Conservation (phyloP, 129 eudicot species). For the Flaveria linearis region DNA sequence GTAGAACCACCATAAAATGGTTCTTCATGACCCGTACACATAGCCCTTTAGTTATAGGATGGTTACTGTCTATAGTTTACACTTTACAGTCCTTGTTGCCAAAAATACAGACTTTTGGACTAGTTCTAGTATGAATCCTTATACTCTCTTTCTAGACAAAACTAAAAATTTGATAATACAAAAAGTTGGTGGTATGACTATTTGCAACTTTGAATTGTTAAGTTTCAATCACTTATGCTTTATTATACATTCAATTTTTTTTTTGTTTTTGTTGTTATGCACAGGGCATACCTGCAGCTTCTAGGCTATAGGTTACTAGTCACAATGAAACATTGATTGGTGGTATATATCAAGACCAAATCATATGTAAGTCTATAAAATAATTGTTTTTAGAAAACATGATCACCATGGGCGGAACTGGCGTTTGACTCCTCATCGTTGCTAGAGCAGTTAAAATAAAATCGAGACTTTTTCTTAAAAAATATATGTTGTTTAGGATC, state of each 20-base stretch:
- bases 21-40: too few relatives aligned
- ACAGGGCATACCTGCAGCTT: slow-evolving; percentile 15
- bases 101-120: background rate
- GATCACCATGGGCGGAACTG: background rate
- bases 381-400: background rate
- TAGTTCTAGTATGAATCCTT: background rate
- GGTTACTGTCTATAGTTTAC: background rate
- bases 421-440: too few relatives aligned
- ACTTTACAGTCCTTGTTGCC: background rate
- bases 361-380: background rate
- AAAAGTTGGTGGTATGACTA: background rate
- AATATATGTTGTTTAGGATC: too few relatives aligned
- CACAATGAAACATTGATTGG: background rate
- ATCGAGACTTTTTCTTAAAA: too few relatives aligned
- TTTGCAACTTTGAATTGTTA: background rate
- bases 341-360: slow-evolving; percentile 1
- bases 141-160: background rate
- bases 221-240: background rate
- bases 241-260: background rate
- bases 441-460: background rate
- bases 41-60: too few relatives aligned
- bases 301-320: slow-evolving; percentile 1
- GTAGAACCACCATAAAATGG: too few relatives aligned
- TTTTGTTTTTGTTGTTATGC: slow-evolving; percentile 5
- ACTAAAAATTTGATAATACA: too few relatives aligned